phyloP scores from a whole-genome alignment of 768 basidiomycete species.

The Kwoniella dendrophila region DNA sequence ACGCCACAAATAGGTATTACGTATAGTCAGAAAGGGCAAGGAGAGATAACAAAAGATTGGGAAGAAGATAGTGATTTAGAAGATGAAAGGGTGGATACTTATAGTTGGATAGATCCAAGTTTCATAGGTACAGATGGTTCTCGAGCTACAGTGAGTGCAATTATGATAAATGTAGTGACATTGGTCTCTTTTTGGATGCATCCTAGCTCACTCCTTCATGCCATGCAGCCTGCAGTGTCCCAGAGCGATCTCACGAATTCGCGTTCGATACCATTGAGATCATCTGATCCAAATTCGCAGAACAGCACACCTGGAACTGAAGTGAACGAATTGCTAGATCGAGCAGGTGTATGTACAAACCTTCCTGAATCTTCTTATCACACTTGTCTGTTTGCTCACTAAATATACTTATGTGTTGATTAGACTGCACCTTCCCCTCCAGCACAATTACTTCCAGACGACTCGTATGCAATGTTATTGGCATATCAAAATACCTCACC shows the following conservation, averaged over 20 bases:
- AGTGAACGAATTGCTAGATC: background rate
- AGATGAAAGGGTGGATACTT: constrained; percentile 28
- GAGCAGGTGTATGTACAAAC: too few species aligned
- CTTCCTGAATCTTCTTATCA: background rate
- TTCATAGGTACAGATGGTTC: constrained; percentile 33
- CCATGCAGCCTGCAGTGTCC: background rate
- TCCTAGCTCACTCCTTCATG: background rate
- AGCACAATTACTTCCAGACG: constrained; percentile 23
- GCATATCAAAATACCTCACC: constrained; percentile 41
- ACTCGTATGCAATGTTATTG: constrained; percentile 43
- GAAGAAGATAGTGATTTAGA: constrained; percentile 35
- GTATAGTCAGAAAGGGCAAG: background rate
- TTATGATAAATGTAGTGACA: background rate
- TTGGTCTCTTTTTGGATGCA: background rate
- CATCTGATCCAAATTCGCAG: background rate
- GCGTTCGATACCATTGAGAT: too few species aligned
- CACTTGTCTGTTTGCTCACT: background rate
- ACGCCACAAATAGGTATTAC: background rate
- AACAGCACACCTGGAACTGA: background rate
- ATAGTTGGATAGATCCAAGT: constrained; percentile 50
- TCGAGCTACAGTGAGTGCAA: constrained; percentile 30
- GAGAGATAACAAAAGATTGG: constrained; percentile 32
- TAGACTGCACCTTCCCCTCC: constrained; percentile 19
- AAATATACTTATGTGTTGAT: background rate
- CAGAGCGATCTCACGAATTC: too few species aligned